Base-by-base conservation (phyloP, 2,329 filamentous ascomycete genomes). In the Exophiala mesophila region DNA sequence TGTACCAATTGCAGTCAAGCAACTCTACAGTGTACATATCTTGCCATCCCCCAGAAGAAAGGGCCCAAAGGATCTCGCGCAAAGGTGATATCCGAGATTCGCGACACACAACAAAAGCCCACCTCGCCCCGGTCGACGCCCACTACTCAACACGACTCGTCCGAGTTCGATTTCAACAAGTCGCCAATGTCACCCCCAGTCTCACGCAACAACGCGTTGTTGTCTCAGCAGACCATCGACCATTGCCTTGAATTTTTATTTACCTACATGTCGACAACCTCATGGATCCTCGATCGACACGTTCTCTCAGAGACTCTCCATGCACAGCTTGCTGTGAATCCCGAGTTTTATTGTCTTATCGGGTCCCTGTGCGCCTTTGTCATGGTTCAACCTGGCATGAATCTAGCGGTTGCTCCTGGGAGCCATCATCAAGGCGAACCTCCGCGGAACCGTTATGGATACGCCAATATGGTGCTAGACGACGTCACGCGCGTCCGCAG, bases 31-130 rank as follows among this genome's bases (percentile, higher is more conserved):
- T 87, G 83, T 69, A 85, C 82, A 20, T 87, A 85, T 71, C 81
- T 84, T 66, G 79, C 81, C 23, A 78, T 85, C 24, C 82, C 82
- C 2, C 82, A 84, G 65, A 86, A 85, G 67, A 86, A 86, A 62
- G 83, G 83, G 1, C 83, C 82, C 31, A 85, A 85, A 64, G 82
- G 83, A 52, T 83, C 80, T 21, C 71, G 82, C 47, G 83, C 83
- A 37, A 87, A 85, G 63, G 81, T 87, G 45, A 83, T 87, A 62
- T 85, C 80, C 57, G 82, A 86, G 58, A 62, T 87, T 47, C 76
- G 83, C 52, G 80, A 82, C 57, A 82, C 72, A 0, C 82, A 86
- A 57, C 75, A 79, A 53, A 77, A 82, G 77, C 10, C 32, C 21
- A 41, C 20, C n/a, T 46, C 72, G 82, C 16, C 76, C 76, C 1